phyloP scores from a whole-genome alignment of 108 stramenopile genomes.

The Nitzschia putrida region DNA sequence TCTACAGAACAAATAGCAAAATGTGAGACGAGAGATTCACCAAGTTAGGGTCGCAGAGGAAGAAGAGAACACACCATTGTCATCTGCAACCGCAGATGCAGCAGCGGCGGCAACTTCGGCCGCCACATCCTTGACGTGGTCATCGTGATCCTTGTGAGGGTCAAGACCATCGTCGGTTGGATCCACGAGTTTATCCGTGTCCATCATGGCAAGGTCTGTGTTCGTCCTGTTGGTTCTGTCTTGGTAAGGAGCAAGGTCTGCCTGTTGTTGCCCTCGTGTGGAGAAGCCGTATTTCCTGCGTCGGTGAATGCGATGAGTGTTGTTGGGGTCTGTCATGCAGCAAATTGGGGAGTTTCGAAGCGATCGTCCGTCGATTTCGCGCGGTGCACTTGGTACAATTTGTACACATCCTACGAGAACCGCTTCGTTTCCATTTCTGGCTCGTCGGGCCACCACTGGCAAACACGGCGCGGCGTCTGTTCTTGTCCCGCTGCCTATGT shows the following conservation, averaged over 20 bases:
- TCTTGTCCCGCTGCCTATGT: too few relatives aligned
- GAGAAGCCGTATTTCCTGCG: constrained; percentile 16
- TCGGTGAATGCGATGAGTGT: background rate
- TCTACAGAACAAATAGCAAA: constrained; percentile 3
- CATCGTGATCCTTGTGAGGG: constrained; percentile 11
- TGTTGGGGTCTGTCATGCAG: too few relatives aligned
- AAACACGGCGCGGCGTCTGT: too few relatives aligned
- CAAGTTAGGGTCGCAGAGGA: background rate
- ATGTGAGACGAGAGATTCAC: background rate
- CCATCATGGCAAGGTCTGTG: constrained; percentile 1
- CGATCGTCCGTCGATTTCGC: too few relatives aligned
- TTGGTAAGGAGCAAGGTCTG: constrained; percentile 17
- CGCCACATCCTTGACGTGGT: constrained; percentile 14
- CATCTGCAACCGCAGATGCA: constrained; percentile 28
- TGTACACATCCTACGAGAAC: too few relatives aligned
- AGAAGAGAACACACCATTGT: background rate
- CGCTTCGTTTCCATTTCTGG: too few relatives aligned
- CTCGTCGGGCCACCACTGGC: too few relatives aligned
- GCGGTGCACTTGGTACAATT: too few relatives aligned
- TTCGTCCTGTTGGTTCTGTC: constrained; percentile 5
- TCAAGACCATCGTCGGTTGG: constrained; percentile 1
- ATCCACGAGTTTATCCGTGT: background rate
- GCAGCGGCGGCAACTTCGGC: constrained; percentile 38
- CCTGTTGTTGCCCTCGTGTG: constrained; percentile 13
- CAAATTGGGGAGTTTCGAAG: too few relatives aligned